Base-by-base conservation (phyloP, 2,329 filamentous ascomycete species). In the Ceratocystis diversiconidia region DNA sequence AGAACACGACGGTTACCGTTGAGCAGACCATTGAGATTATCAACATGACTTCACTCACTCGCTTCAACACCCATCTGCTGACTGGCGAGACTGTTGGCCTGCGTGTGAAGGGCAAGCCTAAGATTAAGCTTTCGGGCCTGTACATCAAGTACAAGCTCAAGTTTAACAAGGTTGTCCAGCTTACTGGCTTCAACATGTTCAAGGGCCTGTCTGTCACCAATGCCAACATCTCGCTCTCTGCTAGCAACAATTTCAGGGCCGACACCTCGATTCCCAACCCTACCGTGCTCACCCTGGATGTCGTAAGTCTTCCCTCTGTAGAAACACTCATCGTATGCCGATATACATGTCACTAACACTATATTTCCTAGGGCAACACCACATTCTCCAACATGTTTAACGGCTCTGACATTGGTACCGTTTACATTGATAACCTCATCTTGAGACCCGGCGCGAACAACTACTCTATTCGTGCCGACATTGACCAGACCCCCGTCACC, bases 211-310 rank as follows among this genome's bases (percentile, higher is more conserved):
- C 73, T 36, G 79, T 86, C 66, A 76, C 74, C 64, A 75, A 82
- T 50, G 78, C 81, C 68, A 74, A 74, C 52, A 78, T 86, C 69
- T 73, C 76, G 43, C 70, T 79, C 32, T 66, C 71, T 68, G 46
- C 46, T 10, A 44, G 60, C 55, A 66, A 70, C 71, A 89, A 88
- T 75, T 85, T 89, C 74, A 75, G 79, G 63, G 85, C 80, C 69
- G 80, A 76, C 15, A 79, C 80, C 66, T 76, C 76, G 66, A 85
- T 89, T 62, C 84, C 83, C 69, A 89, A 89, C 73, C 79, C 78
- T 5, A 86, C 85, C 1, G 74, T 82, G 63, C 79, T 86, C 71
- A 83, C 79, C n/a, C 78, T 89, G 63, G 80, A 86, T 43, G 80
- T 89, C 70, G 82, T 84, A 75, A 75, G 80, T 76, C 41, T 17